A percentile compares a stretch with the other conserved stretches of the same genome.
phyloP scores from a whole-genome alignment of 805 yeast genomes.

The Candida boidinii region DNA sequence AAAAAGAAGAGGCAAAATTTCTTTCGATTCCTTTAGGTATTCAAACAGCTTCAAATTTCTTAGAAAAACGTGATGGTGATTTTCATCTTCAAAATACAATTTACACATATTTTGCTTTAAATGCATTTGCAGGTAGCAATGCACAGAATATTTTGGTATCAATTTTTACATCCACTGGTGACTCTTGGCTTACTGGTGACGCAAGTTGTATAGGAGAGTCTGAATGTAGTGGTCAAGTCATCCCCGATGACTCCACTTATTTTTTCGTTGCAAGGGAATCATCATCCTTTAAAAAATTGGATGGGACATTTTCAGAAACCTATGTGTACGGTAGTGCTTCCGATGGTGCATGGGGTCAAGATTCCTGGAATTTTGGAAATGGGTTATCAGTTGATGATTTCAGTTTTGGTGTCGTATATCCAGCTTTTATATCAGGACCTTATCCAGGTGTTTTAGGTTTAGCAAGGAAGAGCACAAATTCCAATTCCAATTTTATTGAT shows the following conservation, averaged over 20 bases:
- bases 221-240: no score
- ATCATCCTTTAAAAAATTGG: slow-evolving; percentile 3
- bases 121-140: slow-evolving; percentile 19
- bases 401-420: slow-evolving; percentile 16
- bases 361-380: slow-evolving; percentile 8
- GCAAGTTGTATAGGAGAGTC: neutral
- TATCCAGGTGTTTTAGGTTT: slow-evolving; percentile 17
- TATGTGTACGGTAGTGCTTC: slow-evolving; percentile 6
- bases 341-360: slow-evolving; percentile 13
- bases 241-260: slow-evolving; percentile 1
- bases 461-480: neutral
- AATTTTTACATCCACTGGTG: slow-evolving; percentile 23
- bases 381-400: slow-evolving; percentile 5
- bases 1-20: neutral
- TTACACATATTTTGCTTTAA: slow-evolving; percentile 12
- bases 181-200: slow-evolving; percentile 20
- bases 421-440: slow-evolving; percentile 7
- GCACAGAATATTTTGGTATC: slow-evolving; percentile 14
- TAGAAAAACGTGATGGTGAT: slow-evolving; percentile 10
- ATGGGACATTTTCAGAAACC: slow-evolving; percentile 7
- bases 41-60: neutral
- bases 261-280: slow-evolving; percentile 7
- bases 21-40: neutral
- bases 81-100: slow-evolving; percentile 9
- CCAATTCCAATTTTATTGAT: slow-evolving; percentile 14